Conservation (phyloP, 176 grass and related monocot genomes). For the Eleusine coracana region DNA sequence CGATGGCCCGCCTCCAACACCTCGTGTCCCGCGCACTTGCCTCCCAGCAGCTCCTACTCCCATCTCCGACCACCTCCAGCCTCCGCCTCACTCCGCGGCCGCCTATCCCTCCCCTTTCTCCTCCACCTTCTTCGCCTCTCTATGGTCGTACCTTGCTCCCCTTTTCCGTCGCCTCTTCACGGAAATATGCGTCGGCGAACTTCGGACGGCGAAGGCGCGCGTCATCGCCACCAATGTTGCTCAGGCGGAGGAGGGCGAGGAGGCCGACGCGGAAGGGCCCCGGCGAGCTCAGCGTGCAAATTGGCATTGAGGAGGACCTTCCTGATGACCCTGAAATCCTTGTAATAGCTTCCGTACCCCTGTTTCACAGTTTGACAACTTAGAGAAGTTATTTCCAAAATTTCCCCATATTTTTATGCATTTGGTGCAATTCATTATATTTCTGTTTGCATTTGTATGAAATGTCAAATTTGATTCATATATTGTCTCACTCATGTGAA, state of each 20-base stretch:
- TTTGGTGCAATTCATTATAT: constrained; percentile 15
- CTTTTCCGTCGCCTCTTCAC: constrained; percentile 15
- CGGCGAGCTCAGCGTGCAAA: constrained; percentile 68
- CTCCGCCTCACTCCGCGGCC: not conserved
- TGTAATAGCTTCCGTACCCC: constrained; percentile 36
- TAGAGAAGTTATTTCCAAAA: not conserved
- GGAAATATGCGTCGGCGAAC: constrained; percentile 17
- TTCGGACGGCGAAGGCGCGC: constrained; percentile 33
- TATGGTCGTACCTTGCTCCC: not conserved
- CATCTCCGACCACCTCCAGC: not conserved
- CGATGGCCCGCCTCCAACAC: constrained; percentile 55
- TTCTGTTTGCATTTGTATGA: not conserved
- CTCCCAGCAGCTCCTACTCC: constrained; percentile 19
- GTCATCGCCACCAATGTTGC: constrained; percentile 32
- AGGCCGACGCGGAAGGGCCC: constrained; percentile 45
- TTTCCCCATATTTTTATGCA: not conserved
- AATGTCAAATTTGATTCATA: not conserved
- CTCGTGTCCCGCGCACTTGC: constrained; percentile 47
- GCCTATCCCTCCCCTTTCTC: constrained; percentile 9
- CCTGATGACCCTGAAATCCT: constrained; percentile 68
- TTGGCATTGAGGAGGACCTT: constrained; percentile 73
- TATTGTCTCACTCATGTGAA: not conserved
- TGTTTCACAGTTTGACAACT: not conserved
- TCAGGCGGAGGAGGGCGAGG: constrained; percentile 36
- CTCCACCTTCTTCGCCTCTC: not conserved